Evolutionary conservation across 2,329 filamentous ascomycete genomes (phyloP).

Genomic region (Aspergillus oerlinghausenensis): DNA sequence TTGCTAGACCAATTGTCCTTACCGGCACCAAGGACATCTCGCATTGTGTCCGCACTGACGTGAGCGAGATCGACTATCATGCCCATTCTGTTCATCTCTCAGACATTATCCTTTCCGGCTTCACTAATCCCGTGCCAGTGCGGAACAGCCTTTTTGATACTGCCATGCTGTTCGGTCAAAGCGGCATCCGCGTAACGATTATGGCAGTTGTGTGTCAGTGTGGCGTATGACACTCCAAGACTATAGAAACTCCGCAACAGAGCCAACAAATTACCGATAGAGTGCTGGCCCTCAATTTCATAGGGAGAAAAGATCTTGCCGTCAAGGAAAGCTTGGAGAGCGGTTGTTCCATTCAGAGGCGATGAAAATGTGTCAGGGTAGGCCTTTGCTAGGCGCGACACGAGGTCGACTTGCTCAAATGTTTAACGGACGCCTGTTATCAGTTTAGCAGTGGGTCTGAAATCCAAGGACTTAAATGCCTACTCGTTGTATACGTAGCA

Average conservation of each 20-base stretch:
- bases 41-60: conserved; percentile 74
- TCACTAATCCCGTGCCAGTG: conserved; percentile 63
- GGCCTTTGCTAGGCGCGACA: conserved; percentile 30
- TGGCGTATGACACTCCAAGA: conserved; percentile 81
- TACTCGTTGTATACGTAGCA: conserved; percentile 64
- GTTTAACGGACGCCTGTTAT: conserved; percentile 28
- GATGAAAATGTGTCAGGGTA: conserved; percentile 50
- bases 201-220: conserved; percentile 89
- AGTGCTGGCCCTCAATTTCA: conserved; percentile 86
- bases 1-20: conserved; percentile 61
- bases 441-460: not conserved
- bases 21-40: conserved; percentile 66
- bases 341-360: conserved; percentile 55
- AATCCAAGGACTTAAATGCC: conserved; percentile 18
- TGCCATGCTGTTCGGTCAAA: conserved; percentile 41
- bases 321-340: conserved; percentile 55
- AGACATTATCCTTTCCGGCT: conserved; percentile 63
- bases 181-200: conserved; percentile 87
- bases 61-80: conserved; percentile 92
- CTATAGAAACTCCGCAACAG: conserved; percentile 69
- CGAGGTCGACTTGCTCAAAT: conserved; percentile 34
- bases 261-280: conserved; percentile 73
- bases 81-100: conserved; percentile 90
- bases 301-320: conserved; percentile 70
- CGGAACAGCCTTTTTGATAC: conserved; percentile 35